Base-by-base conservation (phyloP, 2,329 filamentous ascomycete species). In the Lasiodiplodia sp. region DNA sequence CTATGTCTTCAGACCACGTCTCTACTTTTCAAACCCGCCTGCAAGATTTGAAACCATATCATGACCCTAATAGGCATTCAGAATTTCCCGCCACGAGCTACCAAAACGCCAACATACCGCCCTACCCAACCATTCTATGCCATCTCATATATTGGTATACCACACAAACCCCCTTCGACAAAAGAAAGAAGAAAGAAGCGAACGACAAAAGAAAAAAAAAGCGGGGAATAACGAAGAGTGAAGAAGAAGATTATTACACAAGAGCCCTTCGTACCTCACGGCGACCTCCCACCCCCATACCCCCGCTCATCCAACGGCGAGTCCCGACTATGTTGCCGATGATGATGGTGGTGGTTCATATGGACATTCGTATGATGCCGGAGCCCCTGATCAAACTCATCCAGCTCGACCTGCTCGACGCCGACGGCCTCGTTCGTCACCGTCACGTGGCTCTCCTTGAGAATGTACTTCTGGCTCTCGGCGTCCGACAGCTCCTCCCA, bases 401-500 rank as follows among this genome's bases (percentile, higher is more conserved):
- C 60, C 11, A 8, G 2, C 18, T 12, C n/a, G 18, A n/a, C 12
- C 49, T 55, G 16, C 40, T 18, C 31, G 11, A n/a, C 28, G 12
- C 28, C 34, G 12, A 21, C 49, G 1, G n/a, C 40, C 58, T 63
- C 58, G 28, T 63, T 51, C 40, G 58, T 63, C 14, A 63, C 58
- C 7, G 25, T 51, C 3, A 63, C 58, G 7, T 51, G 40, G 58
- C 44, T 63, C 69, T 80, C 77, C 70, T 81, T 81, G 67, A 80
- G 69, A 21, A 81, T 81, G 25, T 80, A 77, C 70, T 78, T 80
- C 72, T 80, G 76, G 63, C 77, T 80, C 62, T 79, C 78, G 3
- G 72, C 76, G 52, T 75, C 71, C 23, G 71, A 47, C 58, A 60
- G 38, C 38, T 60, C 57, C 57, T 60, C 57, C 57, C 57, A 60